Conservation (phyloP, 2,329 filamentous ascomycete species). For the Aspergillus brasiliensis region DNA sequence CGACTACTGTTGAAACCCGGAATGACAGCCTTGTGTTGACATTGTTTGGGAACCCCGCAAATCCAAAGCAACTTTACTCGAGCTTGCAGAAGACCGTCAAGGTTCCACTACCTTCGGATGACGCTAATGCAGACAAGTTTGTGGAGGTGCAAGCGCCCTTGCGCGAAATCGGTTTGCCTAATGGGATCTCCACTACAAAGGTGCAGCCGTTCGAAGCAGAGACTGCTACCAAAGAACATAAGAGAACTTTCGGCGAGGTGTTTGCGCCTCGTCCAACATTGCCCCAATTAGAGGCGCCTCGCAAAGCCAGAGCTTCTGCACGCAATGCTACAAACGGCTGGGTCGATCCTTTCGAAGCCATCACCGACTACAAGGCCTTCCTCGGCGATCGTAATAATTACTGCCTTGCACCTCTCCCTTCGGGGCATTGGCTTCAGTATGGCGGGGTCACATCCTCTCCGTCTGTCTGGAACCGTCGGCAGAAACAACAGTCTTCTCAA, state of each 20-base stretch:
- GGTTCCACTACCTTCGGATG: conserved; percentile 38
- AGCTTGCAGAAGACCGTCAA: conserved; percentile 65
- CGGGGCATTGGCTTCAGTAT: conserved; percentile 49
- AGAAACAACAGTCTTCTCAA: conserved; percentile 31
- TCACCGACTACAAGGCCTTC: conserved; percentile 36
- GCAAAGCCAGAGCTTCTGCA: conserved; percentile 35
- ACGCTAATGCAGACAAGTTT: conserved; percentile 36
- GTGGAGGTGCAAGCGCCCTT: conserved; percentile 54
- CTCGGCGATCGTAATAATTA: conserved; percentile 44
- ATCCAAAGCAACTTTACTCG: conserved; percentile 79
- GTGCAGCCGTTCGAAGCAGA: conserved; percentile 56
- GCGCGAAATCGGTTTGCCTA: conserved; percentile 69
- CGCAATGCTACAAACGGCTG: conserved; percentile 38
- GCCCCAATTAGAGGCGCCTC: conserved; percentile 45
- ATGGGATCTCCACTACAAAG: conserved; percentile 70
- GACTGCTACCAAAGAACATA: conserved; percentile 30
- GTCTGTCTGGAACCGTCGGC: conserved; percentile 41
- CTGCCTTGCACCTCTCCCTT: conserved; percentile 41
- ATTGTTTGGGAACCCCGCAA: conserved; percentile 72
- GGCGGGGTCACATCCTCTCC: conserved; percentile 41
- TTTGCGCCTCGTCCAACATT: conserved; percentile 45
- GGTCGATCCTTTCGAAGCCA: conserved; percentile 45
- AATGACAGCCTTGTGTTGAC: conserved; percentile 68
- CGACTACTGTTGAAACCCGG: conserved; percentile 43
- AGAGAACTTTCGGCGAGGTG: conserved; percentile 48